Evolutionary conservation across 176 grass and related monocot genomes (phyloP).

Genomic region (Urochloa ruziziensis): DNA sequence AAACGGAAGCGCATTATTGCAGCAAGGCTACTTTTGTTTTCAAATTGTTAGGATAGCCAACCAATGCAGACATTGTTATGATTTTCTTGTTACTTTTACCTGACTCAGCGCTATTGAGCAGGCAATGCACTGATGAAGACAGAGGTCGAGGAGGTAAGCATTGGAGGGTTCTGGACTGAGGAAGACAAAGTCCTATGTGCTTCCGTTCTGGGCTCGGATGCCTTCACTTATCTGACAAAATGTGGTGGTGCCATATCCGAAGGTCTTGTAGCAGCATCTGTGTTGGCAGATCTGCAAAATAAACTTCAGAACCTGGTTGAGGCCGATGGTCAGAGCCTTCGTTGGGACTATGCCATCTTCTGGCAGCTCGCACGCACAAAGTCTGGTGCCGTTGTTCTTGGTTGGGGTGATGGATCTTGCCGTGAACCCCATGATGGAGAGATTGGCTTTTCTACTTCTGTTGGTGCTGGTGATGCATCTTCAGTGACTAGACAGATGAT

Average conservation of each 20-base stretch:
- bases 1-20: neutral
- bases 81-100: neutral
- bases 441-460: slow-evolving; percentile 12
- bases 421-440: slow-evolving; percentile 45
- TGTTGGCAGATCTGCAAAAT: slow-evolving; percentile 56
- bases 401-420: slow-evolving; percentile 86
- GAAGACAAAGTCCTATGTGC: slow-evolving; percentile 49
- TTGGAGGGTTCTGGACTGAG: slow-evolving; percentile 42
- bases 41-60: neutral
- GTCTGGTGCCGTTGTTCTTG: slow-evolving; percentile 66
- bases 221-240: slow-evolving; percentile 61
- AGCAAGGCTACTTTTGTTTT: neutral
- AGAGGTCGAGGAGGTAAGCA: slow-evolving; percentile 5
- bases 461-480: slow-evolving; percentile 15
- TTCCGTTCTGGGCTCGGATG: slow-evolving; percentile 58
- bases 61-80: neutral
- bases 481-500: slow-evolving; percentile 31
- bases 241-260: slow-evolving; percentile 52
- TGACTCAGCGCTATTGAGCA: neutral
- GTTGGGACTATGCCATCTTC: slow-evolving; percentile 86
- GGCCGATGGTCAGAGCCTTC: slow-evolving; percentile 29
- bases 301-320: slow-evolving; percentile 72
- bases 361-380: slow-evolving; percentile 77
- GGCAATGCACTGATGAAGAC: slow-evolving; percentile 38
- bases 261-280: slow-evolving; percentile 45